These are phyloP conservation scores for Salix koriyanagi DNA, from an alignment of 345 rosid genomes.

Conservation along the genomic window DNA sequence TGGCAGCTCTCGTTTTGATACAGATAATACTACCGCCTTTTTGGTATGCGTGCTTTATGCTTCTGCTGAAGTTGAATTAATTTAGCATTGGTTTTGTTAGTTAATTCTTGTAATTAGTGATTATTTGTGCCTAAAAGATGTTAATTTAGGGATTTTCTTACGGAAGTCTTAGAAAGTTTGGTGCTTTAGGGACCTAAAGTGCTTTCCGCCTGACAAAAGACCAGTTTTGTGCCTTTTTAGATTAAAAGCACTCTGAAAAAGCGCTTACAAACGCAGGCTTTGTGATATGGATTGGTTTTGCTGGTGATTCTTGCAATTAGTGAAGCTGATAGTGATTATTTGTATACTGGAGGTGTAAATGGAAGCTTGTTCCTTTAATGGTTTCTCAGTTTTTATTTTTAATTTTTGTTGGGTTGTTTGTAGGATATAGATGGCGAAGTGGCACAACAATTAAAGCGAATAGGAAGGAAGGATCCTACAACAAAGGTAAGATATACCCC, in stretches of 20 bases:
- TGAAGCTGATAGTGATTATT: neutral
- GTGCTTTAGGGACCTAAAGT: no score
- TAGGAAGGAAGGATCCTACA: conserved; percentile 80
- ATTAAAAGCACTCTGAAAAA: no score
- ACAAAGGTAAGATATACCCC: conserved; percentile 57
- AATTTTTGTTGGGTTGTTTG: conserved; percentile 5
- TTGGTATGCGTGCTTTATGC: neutral
- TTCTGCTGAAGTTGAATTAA: neutral
- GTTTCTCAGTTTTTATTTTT: no score
- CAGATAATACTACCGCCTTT: neutral
- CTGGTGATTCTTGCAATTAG: neutral
- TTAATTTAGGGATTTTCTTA: neutral
- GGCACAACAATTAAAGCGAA: conserved; percentile 74
- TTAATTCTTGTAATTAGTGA: neutral
- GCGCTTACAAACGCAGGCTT: no score
- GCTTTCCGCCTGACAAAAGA: no score
- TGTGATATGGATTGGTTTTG: neutral
- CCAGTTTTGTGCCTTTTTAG: no score
- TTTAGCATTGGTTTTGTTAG: neutral
- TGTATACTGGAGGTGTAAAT: neutral
- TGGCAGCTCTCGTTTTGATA: neutral
- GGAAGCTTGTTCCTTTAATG: neutral
- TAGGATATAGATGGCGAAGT: conserved; percentile 85
- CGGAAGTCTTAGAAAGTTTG: neutral
- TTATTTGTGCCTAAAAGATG: neutral